Evolutionary conservation across 208 protist genomes (phyloP).

Genomic region (Leptomonas seymouri): DNA sequence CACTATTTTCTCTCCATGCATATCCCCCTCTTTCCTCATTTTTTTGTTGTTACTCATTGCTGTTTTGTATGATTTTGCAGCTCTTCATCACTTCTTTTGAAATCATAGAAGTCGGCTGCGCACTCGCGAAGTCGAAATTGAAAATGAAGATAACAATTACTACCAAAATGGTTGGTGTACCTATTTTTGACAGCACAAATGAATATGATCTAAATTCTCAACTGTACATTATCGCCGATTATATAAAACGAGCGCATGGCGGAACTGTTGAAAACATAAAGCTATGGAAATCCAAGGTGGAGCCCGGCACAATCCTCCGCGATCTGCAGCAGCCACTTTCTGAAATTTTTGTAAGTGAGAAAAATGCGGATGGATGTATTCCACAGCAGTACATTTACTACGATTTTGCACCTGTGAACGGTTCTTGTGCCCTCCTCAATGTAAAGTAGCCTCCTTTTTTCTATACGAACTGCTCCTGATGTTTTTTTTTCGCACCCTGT

Average conservation of each 20-base stretch:
- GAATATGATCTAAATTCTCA: constrained; percentile 31
- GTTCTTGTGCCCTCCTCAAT: constrained; percentile 45
- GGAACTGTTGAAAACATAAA: constrained; percentile 42
- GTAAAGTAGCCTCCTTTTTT: constrained; percentile 20
- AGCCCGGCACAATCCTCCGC: constrained; percentile 64
- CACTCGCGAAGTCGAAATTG: background rate
- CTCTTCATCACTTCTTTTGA: too few relatives aligned
- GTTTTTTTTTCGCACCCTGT: background rate
- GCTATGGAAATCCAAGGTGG: constrained; percentile 74
- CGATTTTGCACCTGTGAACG: constrained; percentile 56
- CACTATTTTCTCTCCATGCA: too few relatives aligned
- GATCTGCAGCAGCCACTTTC: constrained; percentile 49
- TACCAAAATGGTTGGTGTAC: constrained; percentile 75
- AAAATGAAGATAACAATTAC: constrained; percentile 23
- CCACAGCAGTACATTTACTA: constrained; percentile 49
- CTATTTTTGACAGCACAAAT: constrained; percentile 63
- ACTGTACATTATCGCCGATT: constrained; percentile 49
- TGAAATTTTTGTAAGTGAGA: constrained; percentile 41
- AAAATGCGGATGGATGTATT: background rate
- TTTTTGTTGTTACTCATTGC: too few relatives aligned
- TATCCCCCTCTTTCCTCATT: too few relatives aligned
- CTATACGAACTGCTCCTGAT: background rate
- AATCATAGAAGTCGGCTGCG: background rate
- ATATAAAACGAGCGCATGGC: constrained; percentile 63
- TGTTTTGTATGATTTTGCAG: too few relatives aligned